phyloP scores from a whole-genome alignment of 2,329 filamentous ascomycete species.

The Colletotrichum ledebouriae region DNA sequence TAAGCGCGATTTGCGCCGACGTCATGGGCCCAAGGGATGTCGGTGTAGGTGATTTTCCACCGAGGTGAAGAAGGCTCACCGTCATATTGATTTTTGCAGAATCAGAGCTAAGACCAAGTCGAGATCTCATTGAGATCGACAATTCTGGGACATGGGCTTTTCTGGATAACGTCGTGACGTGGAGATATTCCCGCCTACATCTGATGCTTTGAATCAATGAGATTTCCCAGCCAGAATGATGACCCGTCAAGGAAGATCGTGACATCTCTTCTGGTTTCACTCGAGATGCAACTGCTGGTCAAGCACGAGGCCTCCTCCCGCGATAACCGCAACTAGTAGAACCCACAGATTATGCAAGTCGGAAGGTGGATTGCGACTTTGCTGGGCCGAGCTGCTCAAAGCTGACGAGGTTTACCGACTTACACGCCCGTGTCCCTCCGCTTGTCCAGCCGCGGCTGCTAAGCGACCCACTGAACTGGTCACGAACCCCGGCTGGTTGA shows the following conservation, averaged over 20 bases:
- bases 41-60: conserved; percentile 14
- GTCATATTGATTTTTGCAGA: not conserved
- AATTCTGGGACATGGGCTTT: not conserved
- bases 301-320: conserved; percentile 11
- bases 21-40: not conserved
- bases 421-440: conserved; percentile 32
- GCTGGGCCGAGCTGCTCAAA: conserved; percentile 11
- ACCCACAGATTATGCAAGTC: conserved; percentile 29
- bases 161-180: not conserved
- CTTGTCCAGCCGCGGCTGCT: conserved; percentile 22
- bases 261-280: conserved; percentile 4
- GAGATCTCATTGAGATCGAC: conserved; percentile 10
- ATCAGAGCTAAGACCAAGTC: not conserved
- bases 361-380: conserved; percentile 14
- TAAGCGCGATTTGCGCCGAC: conserved; percentile 15
- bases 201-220: conserved; percentile 3
- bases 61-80: conserved; percentile 23
- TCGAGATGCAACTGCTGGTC: not conserved
- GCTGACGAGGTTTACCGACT: conserved; percentile 21
- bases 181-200: not conserved
- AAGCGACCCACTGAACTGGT: conserved; percentile 26
- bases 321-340: conserved; percentile 14
- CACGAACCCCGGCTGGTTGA: conserved; percentile 29
- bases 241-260: not conserved
- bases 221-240: not conserved